A percentile compares a stretch with the other conserved stretches of the same genome.
phyloP scores from a whole-genome alignment of 306 rosid genomes.

The Delonix regia region DNA sequence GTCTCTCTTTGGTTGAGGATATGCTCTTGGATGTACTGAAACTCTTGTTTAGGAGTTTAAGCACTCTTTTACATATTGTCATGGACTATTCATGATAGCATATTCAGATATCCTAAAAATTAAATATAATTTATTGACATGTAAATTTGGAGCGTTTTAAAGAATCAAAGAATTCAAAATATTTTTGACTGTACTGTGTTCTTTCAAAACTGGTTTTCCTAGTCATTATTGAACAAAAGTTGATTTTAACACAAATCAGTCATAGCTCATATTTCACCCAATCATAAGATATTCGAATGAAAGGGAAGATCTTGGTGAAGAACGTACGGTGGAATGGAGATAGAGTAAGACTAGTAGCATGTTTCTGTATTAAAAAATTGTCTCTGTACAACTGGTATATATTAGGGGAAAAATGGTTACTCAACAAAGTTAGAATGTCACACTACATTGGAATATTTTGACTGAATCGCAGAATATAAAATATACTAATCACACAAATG shows the following conservation, averaged over 20 bases:
- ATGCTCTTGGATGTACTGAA: not conserved
- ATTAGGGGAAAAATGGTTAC: not conserved
- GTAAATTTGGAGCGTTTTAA: not conserved
- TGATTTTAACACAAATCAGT: too few relatives aligned
- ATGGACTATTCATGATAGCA: not conserved
- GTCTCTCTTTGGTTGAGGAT: not conserved
- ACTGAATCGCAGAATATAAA: constrained; percentile 23
- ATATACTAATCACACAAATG: constrained; percentile 37
- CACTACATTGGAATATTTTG: constrained; percentile 6
- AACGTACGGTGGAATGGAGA: not conserved
- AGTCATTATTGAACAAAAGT: not conserved
- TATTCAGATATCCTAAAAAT: not conserved
- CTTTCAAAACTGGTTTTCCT: not conserved
- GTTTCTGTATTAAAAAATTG: not conserved
- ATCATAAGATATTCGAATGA: not conserved
- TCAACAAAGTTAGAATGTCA: constrained; percentile 41
- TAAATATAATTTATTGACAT: not conserved
- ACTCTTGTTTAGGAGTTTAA: not conserved
- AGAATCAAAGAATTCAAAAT: not conserved
- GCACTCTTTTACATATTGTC: not conserved
- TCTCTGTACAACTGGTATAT: not conserved
- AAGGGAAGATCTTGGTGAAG: not conserved
- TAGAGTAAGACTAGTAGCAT: not conserved
- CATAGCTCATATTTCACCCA: not conserved
- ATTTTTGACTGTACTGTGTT: not conserved